Conservation (phyloP, 371 early-diverging fungal species). For the Ordospora colligata region DNA sequence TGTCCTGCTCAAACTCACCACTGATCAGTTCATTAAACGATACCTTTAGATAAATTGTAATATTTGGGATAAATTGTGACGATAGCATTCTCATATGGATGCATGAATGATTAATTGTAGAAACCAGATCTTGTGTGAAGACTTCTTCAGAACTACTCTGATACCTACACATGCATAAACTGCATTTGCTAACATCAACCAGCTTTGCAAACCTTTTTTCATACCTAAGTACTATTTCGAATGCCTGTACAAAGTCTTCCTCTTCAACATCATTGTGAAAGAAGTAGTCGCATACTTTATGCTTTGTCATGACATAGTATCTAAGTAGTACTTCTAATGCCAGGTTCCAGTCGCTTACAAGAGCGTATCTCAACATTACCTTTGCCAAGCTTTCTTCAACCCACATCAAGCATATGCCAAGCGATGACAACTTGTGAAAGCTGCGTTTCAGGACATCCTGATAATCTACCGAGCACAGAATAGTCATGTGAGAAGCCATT, state of each 20-base stretch:
- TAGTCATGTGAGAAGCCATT: background rate
- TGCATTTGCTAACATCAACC: constrained; percentile 15
- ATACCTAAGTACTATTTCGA: background rate
- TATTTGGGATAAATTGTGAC: constrained; percentile 29
- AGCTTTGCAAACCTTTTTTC: constrained; percentile 27
- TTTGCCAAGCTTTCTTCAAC: constrained; percentile 26
- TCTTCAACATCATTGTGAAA: constrained; percentile 22
- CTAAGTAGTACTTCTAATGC: background rate
- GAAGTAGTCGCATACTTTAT: constrained; percentile 44
- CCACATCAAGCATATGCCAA: constrained; percentile 7
- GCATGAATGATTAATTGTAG: background rate
- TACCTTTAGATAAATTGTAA: constrained; percentile 14
- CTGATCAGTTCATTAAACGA: background rate
- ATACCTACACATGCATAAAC: background rate
- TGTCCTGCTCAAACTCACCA: constrained; percentile 7
- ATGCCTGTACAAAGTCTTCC: background rate
- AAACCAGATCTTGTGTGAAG: background rate
- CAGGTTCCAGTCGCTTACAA: constrained; percentile 40
- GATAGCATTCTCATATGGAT: constrained; percentile 43
- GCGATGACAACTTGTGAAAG: constrained; percentile 24
- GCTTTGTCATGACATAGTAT: constrained; percentile 30
- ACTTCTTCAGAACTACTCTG: background rate
- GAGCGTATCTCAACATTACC: constrained; percentile 13
- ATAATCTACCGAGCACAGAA: constrained; percentile 18
- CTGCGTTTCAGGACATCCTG: background rate